phyloP scores from a whole-genome alignment of 1,284 basidiomycete species.

The Naganishia albida region DNA sequence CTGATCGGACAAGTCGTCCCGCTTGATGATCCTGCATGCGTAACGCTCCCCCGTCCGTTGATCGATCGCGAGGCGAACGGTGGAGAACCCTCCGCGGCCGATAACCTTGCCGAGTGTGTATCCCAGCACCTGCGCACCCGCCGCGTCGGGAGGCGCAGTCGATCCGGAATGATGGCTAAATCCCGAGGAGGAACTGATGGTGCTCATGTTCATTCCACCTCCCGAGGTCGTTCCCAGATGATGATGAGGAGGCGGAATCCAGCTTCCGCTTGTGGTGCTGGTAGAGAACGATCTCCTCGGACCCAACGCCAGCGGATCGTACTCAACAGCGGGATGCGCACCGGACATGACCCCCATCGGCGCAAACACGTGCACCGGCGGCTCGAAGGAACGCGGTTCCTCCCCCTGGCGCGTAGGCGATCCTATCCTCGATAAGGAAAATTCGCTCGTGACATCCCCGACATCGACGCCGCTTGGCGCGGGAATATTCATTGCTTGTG shows the following conservation, averaged over 20 bases:
- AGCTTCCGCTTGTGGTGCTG: not conserved
- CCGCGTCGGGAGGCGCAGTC: constrained; percentile 43
- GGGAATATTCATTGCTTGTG: constrained; percentile 15
- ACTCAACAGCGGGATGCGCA: not conserved
- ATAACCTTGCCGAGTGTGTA: constrained; percentile 77
- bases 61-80: constrained; percentile 72
- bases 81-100: constrained; percentile 83
- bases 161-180: not conserved
- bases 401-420: constrained; percentile 1
- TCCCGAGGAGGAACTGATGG: constrained; percentile 15
- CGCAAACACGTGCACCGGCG: not conserved
- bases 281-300: constrained; percentile 6
- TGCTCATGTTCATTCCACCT: not conserved
- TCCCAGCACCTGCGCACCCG: constrained; percentile 48
- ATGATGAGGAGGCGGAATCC: not conserved
- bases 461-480: too few species aligned
- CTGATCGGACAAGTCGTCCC: constrained; percentile 51
- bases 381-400: not conserved
- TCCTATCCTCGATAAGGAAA: constrained; percentile 2
- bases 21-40: constrained; percentile 76
- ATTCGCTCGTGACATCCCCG: constrained; percentile 5
- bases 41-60: constrained; percentile 64
- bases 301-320: not conserved
- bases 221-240: not conserved
- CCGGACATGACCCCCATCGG: constrained; percentile 10